Base-by-base conservation (phyloP, 1,284 basidiomycete species). In the Takashimella tepidaria region DNA sequence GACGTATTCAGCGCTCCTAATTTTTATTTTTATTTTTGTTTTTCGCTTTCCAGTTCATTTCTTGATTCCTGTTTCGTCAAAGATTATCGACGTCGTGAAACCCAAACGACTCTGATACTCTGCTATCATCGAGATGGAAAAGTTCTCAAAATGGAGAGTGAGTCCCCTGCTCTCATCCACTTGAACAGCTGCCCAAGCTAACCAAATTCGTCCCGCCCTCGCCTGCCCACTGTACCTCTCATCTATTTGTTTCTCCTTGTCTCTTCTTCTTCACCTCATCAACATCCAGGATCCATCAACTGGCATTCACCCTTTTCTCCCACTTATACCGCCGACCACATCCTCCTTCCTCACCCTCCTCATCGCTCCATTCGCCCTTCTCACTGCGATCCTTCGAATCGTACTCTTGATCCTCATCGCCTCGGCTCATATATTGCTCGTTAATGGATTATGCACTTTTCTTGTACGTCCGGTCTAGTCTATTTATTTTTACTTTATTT, bases 91-190 rank as follows among this genome's bases (percentile, higher is more conserved):
- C n/a, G n/a, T n/a, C n/a, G n/a, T n/a, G n/a, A n/a, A n/a, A n/a
- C n/a, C n/a, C n/a, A n/a, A n/a, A n/a, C n/a, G n/a, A n/a, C n/a
- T n/a, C n/a, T n/a, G n/a, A n/a, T n/a, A n/a, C n/a, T n/a, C n/a
- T n/a, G n/a, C n/a, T n/a, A n/a, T n/a, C n/a, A n/a, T n/a, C n/a
- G n/a, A n/a, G n/a, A 77, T 77, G 75, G 75, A 77, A 55, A 77
- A 76, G 62, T 77, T 69, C 61, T 73, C 70, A 27, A 75, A 72
- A 55, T 77, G 75, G 75, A 67, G 75, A 49, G 75, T 76, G 54
- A 64, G 69, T 56, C 19, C n/a, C 20, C 19, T 27, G 8, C 16
- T 8, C 25, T 37, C 16, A 8, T 8, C 31, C 31, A 16, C 31
- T 37, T 37, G 31, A 37, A n/a, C n/a, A n/a, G n/a, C n/a, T n/a